Percentiles rank a stretch among this genome's conserved stretches.
Evolutionary conservation across 2,329 filamentous ascomycete genomes (phyloP).

Genomic region (Fusarium nygamai): DNA sequence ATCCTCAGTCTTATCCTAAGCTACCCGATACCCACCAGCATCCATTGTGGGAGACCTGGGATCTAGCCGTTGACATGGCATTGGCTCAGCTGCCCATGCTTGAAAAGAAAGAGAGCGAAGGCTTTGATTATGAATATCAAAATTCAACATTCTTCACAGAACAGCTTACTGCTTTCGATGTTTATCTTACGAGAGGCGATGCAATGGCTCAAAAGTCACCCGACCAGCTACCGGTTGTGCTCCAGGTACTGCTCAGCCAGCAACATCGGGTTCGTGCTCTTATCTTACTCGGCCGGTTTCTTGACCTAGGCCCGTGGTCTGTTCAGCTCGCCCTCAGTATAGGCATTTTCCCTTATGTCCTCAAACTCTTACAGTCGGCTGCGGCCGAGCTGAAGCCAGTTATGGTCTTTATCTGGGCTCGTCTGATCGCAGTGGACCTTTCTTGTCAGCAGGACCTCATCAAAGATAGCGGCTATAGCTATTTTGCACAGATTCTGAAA

Average conservation of each 20-base stretch:
- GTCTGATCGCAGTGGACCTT: constrained; percentile 93
- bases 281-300: constrained; percentile 90
- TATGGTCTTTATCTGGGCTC: constrained; percentile 99
- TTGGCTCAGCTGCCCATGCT: constrained; percentile 88
- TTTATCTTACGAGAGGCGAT: constrained; percentile 84
- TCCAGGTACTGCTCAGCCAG: constrained; percentile 95
- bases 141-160: constrained; percentile 98
- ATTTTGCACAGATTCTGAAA: constrained; percentile 93
- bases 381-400: constrained; percentile 95
- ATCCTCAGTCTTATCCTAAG: constrained; percentile 89
- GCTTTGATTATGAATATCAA: constrained; percentile 86
- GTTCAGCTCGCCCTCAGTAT: constrained; percentile 98
- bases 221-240: constrained; percentile 93
- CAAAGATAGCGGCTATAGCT: constrained; percentile 96
- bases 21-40: constrained; percentile 97
- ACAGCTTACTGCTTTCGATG: constrained; percentile 95
- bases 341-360: constrained; percentile 98
- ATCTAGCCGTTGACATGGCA: constrained; percentile 95
- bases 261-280: constrained; percentile 91
- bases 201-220: constrained; percentile 87
- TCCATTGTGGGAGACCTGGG: constrained; percentile 97
- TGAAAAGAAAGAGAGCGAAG: constrained; percentile 79
- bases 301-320: constrained; percentile 96
- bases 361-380: constrained; percentile 95
- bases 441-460: constrained; percentile 93